phyloP scores from a whole-genome alignment of 768 basidiomycete species.

The Leucocoprinus sp. region DNA sequence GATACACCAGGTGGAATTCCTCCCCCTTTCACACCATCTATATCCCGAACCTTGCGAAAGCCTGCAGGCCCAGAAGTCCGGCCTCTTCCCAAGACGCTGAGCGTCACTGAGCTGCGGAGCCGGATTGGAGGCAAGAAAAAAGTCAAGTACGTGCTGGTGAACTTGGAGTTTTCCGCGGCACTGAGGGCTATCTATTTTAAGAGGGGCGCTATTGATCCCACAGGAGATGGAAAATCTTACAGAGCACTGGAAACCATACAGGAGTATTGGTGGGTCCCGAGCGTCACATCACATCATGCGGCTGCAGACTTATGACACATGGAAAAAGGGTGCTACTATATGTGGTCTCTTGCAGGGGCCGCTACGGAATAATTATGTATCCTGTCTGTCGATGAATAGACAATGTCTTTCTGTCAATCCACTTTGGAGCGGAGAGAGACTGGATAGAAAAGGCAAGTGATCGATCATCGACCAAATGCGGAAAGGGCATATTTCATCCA shows the following conservation, averaged over 20 bases:
- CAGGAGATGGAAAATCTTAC: slow-evolving; percentile 78
- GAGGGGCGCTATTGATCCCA: slow-evolving; percentile 69
- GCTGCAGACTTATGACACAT: not conserved
- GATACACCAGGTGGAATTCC: slow-evolving; percentile 32
- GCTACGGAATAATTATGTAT: not conserved
- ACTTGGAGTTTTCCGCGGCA: slow-evolving; percentile 12
- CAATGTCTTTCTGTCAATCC: not conserved
- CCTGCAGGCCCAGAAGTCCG: slow-evolving; percentile 18
- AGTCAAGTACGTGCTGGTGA: slow-evolving; percentile 44
- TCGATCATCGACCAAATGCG: slow-evolving; percentile 10
- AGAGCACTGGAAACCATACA: slow-evolving; percentile 70
- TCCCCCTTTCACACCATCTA: slow-evolving; percentile 60
- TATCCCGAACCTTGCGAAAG: slow-evolving; percentile 44
- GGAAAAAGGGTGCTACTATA: slow-evolving; percentile 65
- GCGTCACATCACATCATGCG: not conserved
- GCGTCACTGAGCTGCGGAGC: slow-evolving; percentile 45
- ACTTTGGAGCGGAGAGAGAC: slow-evolving; percentile 3
- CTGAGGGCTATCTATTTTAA: slow-evolving; percentile 19
- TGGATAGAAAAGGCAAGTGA: slow-evolving; percentile 4
- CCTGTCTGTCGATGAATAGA: not conserved
- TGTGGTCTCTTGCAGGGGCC: slow-evolving; percentile 66
- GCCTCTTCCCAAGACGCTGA: slow-evolving; percentile 53
- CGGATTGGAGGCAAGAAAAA: slow-evolving; percentile 64
- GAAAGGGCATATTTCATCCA: slow-evolving; percentile 4
- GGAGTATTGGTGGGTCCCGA: slow-evolving; percentile 57